A percentile compares a stretch with the other conserved stretches of the same genome.
Conservation (phyloP, 2,329 filamentous ascomycete genomes). For the Penicillium sp. region DNA sequence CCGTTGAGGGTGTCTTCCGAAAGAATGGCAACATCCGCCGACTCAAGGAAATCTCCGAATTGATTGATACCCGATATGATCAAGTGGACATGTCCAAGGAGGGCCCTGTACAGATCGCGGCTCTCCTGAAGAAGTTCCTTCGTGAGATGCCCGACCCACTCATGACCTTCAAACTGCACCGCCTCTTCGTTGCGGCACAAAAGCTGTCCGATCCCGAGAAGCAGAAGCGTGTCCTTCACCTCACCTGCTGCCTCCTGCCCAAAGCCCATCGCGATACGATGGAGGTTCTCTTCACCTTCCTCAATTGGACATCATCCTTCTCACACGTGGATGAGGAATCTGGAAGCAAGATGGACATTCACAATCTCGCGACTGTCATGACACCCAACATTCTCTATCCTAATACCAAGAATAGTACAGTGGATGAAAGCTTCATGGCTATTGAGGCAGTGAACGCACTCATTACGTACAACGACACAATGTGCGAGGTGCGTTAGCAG, state of each 20-base stretch:
- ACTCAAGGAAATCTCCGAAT: slow-evolving; percentile 78
- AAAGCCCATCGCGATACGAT: slow-evolving; percentile 91
- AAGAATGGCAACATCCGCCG: slow-evolving; percentile 99
- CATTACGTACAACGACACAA: slow-evolving; percentile 90
- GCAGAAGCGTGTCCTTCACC: slow-evolving; percentile 79
- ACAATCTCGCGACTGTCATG: slow-evolving; percentile 96
- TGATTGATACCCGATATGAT: slow-evolving; percentile 83
- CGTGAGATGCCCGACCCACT: slow-evolving; percentile 91
- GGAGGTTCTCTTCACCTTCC: slow-evolving; percentile 91
- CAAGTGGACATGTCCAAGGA: slow-evolving; percentile 83
- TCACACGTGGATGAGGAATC: slow-evolving; percentile 95
- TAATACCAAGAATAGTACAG: slow-evolving; percentile 65
- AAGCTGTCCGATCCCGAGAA: slow-evolving; percentile 81
- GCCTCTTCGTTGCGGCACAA: slow-evolving; percentile 83
- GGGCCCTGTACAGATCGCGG: slow-evolving; percentile 89
- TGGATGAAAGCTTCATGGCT: slow-evolving; percentile 85
- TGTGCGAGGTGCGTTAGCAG: slow-evolving; percentile 82
- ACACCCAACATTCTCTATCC: slow-evolving; percentile 90
- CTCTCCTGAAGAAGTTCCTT: slow-evolving; percentile 90
- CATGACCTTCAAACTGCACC: slow-evolving; percentile 91
- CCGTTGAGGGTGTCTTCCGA: slow-evolving; percentile 95
- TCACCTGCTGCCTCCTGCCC: slow-evolving; percentile 87
- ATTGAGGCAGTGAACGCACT: slow-evolving; percentile 90
- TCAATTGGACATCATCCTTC: slow-evolving; percentile 97
- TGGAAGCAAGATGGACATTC: slow-evolving; percentile 98